Evolutionary conservation across 306 rosid species (phyloP).

Genomic region (Dryas drummondii): DNA sequence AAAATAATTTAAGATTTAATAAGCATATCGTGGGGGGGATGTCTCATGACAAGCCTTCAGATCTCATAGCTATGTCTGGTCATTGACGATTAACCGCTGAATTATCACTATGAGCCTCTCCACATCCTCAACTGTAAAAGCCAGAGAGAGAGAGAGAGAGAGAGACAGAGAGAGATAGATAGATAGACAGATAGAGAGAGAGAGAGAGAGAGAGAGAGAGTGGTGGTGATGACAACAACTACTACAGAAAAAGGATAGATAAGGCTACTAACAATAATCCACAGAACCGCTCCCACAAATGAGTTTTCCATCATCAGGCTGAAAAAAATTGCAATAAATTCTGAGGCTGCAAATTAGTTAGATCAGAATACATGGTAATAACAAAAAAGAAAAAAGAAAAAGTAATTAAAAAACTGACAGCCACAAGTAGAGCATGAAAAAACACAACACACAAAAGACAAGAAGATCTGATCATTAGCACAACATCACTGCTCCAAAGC

Average conservation of each 20-base stretch:
- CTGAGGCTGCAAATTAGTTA: background rate
- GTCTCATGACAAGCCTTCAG: slow-evolving; percentile 7
- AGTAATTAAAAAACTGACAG: background rate
- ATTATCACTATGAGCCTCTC: slow-evolving; percentile 13
- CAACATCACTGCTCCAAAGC: background rate
- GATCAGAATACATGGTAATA: background rate
- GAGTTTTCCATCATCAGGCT: slow-evolving; percentile 24
- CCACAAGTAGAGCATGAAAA: background rate
- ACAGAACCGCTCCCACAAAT: slow-evolving; percentile 13
- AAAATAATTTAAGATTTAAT: background rate
- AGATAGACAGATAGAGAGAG: background rate
- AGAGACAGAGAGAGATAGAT: background rate
- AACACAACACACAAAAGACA: background rate
- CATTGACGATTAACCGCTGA: background rate
- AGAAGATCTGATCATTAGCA: background rate
- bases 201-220: background rate
- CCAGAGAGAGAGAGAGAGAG: background rate
- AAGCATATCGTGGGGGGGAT: background rate
- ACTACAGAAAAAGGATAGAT: background rate
- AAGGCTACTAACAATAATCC: slow-evolving; percentile 10
- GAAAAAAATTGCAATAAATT: background rate
- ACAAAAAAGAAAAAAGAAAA: background rate
- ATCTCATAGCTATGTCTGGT: slow-evolving; percentile 26
- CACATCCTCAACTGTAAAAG: slow-evolving; percentile 7
- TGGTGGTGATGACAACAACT: too few species aligned